Evolutionary conservation across 1,284 basidiomycete genomes (phyloP).

Genomic region (Hypsizygus ulmarius): DNA sequence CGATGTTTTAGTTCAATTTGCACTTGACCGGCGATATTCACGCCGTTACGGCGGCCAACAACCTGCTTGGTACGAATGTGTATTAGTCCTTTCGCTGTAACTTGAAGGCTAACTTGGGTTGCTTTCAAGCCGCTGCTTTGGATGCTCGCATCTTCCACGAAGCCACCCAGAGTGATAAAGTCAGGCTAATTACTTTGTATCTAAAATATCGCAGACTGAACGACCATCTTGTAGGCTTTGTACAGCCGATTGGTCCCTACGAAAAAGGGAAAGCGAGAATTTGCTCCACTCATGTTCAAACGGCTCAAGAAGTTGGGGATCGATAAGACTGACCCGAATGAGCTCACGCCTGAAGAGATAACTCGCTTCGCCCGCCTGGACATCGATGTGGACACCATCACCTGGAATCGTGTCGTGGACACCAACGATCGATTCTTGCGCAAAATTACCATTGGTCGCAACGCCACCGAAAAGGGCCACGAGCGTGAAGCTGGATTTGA

Average conservation of each 20-base stretch:
- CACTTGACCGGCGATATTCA: constrained; percentile 99
- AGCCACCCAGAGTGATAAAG: constrained; percentile 93
- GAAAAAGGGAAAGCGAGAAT: constrained; percentile 94
- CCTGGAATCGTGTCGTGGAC: constrained; percentile 97
- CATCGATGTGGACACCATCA: constrained; percentile 89
- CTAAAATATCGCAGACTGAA: neutral
- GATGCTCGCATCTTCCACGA: constrained; percentile 99
- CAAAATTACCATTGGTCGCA: constrained; percentile 91
- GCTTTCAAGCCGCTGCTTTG: constrained; percentile 78
- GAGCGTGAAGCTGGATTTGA: constrained; percentile 92
- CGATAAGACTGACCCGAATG: constrained; percentile 90
- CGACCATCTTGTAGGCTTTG: constrained; percentile 50
- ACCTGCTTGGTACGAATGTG: constrained; percentile 69
- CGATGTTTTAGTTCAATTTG: constrained; percentile 71
- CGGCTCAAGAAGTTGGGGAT: constrained; percentile 95
- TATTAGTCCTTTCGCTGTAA: constrained; percentile 1
- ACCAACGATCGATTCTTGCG: constrained; percentile 97
- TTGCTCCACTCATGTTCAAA: constrained; percentile 95
- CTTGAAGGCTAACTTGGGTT: constrained; percentile 13
- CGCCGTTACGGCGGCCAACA: constrained; percentile 97
- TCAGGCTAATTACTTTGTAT: constrained; percentile 21
- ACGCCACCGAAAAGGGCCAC: constrained; percentile 87
- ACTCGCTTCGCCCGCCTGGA: constrained; percentile 90
- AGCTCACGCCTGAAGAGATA: constrained; percentile 92
- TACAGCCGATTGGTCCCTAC: constrained; percentile 91